Evolutionary conservation across 164 flowering plant genomes (phyloP).

Genomic region (Platanus orientalis): DNA sequence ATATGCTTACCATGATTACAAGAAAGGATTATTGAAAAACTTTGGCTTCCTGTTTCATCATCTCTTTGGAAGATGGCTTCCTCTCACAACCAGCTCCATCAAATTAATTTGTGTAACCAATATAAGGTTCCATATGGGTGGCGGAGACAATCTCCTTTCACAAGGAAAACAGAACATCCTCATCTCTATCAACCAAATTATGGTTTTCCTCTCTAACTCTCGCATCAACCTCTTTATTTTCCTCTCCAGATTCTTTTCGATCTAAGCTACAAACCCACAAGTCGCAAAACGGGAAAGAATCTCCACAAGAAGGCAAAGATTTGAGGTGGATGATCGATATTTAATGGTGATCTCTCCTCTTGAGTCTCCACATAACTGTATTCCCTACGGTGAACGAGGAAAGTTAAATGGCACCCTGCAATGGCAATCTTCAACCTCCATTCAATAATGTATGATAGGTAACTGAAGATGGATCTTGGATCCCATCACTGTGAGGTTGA

Average conservation of each 20-base stretch:
- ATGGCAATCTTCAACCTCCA: conserved; percentile 5
- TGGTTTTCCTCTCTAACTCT: conserved; percentile 32
- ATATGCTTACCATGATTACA: no score
- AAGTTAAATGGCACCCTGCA: neutral
- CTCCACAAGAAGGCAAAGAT: conserved; percentile 1
- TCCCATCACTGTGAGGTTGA: no score
- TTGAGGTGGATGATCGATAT: neutral
- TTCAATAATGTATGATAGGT: no score
- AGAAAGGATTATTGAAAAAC: no score
- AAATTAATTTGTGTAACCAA: conserved; percentile 26
- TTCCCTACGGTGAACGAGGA: neutral
- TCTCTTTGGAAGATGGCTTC: conserved; percentile 23
- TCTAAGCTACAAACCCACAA: neutral
- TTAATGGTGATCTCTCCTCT: neutral
- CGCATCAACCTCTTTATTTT: conserved; percentile 20
- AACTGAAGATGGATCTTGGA: no score
- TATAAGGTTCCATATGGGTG: conserved; percentile 25
- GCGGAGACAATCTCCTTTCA: conserved; percentile 46
- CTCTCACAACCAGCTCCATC: conserved; percentile 25
- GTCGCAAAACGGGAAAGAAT: neutral
- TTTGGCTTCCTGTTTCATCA: conserved; percentile 27
- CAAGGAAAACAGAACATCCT: conserved; percentile 66
- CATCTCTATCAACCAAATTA: conserved; percentile 54
- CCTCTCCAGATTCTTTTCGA: conserved; percentile 42
- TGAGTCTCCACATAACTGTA: neutral